These are phyloP conservation scores for Rubia peregrina DNA, from an alignment of 305 asterid species.

Conservation along the genomic window DNA sequence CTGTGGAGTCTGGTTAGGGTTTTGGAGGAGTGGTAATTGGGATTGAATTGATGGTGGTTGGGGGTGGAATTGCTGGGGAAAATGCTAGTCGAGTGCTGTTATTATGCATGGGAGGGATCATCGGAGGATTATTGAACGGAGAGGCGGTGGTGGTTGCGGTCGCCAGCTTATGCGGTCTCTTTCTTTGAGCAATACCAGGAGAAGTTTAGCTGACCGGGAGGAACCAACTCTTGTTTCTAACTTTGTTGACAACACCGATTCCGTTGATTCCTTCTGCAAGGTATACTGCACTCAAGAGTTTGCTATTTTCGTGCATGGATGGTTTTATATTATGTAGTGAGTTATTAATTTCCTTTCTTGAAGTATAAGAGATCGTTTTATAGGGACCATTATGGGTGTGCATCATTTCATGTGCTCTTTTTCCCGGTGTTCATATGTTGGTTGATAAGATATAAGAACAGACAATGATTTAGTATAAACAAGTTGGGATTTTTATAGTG, in stretches of 20 bases:
- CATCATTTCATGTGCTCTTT: neutral
- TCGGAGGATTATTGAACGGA: slow-evolving; percentile 22
- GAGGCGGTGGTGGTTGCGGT: slow-evolving; percentile 22
- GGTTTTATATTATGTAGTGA: neutral
- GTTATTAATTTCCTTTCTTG: neutral
- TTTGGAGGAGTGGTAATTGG: slow-evolving; percentile 11
- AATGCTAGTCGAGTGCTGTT: slow-evolving; percentile 44
- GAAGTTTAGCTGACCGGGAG: slow-evolving; percentile 29
- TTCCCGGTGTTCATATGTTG: neutral
- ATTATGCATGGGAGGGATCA: slow-evolving; percentile 65
- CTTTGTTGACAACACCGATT: slow-evolving; percentile 17
- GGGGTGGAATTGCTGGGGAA: slow-evolving; percentile 35
- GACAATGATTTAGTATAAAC: neutral
- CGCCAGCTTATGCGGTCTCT: slow-evolving; percentile 57
- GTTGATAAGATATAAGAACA: neutral
- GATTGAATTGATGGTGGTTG: slow-evolving; percentile 41
- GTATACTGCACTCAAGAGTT: slow-evolving; percentile 26
- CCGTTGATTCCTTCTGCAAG: slow-evolving; percentile 57
- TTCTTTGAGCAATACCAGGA: slow-evolving; percentile 31
- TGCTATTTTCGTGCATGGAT: slow-evolving; percentile 15
- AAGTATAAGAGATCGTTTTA: neutral
- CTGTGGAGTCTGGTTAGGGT: slow-evolving; percentile 5
- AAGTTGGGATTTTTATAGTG: neutral
- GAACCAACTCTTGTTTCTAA: slow-evolving; percentile 30
- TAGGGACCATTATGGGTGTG: neutral